Conservation (phyloP, 345 rosid genomes). For the Mangifera indica region DNA sequence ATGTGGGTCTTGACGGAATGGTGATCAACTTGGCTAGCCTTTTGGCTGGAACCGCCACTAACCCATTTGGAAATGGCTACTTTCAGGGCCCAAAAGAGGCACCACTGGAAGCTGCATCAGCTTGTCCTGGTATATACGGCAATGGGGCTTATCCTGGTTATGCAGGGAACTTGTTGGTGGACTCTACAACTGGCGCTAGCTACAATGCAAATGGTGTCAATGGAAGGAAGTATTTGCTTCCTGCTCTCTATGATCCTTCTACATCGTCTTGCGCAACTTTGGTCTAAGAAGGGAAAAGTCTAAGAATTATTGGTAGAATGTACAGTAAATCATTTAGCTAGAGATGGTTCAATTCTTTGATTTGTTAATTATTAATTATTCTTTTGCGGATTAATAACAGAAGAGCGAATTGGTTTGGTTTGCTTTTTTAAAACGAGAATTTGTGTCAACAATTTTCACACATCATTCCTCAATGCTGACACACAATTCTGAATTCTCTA, state of each 20-base stretch:
- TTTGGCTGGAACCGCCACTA: conserved; percentile 80
- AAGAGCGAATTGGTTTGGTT: conserved; percentile 33
- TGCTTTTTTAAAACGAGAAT: conserved; percentile 9
- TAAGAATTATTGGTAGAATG: too few species aligned
- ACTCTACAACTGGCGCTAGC: conserved; percentile 65
- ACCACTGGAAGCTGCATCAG: conserved; percentile 81
- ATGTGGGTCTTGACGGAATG: conserved; percentile 83
- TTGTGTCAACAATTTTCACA: not conserved
- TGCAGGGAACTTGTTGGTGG: conserved; percentile 62
- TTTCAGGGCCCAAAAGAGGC: conserved; percentile 74
- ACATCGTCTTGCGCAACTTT: conserved; percentile 53
- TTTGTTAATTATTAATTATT: not conserved
- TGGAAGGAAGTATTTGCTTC: conserved; percentile 74
- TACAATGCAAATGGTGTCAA: conserved; percentile 67
- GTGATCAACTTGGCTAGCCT: conserved; percentile 71
- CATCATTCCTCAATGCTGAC: not conserved
- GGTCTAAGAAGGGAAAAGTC: conserved; percentile 29
- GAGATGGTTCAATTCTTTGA: too few species aligned
- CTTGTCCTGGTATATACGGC: conserved; percentile 76
- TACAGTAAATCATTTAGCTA: too few species aligned
- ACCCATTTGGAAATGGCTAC: conserved; percentile 82
- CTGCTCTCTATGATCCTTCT: conserved; percentile 74
- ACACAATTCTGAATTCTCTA: not conserved
- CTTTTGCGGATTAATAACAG: conserved; percentile 17
- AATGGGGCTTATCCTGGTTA: conserved; percentile 84